Conservation (phyloP, 345 rosid species). For the Heritiera fomes region DNA sequence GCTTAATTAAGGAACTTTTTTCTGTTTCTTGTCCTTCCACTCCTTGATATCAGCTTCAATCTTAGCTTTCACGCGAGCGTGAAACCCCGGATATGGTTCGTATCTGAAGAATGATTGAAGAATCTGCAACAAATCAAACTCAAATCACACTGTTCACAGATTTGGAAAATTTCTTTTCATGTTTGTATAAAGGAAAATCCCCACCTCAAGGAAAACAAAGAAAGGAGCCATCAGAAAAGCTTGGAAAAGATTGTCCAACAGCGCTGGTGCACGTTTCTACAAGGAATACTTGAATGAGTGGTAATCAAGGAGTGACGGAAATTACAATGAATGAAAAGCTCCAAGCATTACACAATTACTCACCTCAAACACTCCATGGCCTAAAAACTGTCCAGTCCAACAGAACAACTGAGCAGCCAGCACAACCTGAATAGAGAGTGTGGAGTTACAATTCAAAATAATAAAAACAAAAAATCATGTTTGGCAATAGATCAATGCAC, state of each 20-base stretch:
- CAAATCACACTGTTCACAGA: neutral
- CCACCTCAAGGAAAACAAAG: slow-evolving; percentile 86
- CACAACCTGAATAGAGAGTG: slow-evolving; percentile 49
- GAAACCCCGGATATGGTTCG: slow-evolving; percentile 88
- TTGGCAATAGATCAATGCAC: neutral
- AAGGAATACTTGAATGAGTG: neutral
- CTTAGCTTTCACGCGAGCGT: slow-evolving; percentile 57
- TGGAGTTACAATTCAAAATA: neutral
- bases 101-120: slow-evolving; percentile 59
- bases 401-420: slow-evolving; percentile 66
- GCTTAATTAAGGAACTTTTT: slow-evolving; percentile 29
- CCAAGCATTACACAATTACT: neutral
- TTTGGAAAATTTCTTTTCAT: neutral
- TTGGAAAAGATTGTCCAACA: slow-evolving; percentile 71
- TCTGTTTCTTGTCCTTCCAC: slow-evolving; percentile 49
- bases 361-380: slow-evolving; percentile 91
- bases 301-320: neutral
- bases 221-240: slow-evolving; percentile 89
- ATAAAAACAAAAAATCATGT: neutral
- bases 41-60: slow-evolving; percentile 56
- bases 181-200: neutral
- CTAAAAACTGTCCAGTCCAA: slow-evolving; percentile 81
- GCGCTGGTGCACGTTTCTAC: slow-evolving; percentile 91
- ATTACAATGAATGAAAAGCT: neutral
- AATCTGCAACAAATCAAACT: slow-evolving; percentile 39